These are phyloP conservation scores for Aspergillus unguis DNA, from an alignment of 2,329 filamentous ascomycete species.

Conservation along the genomic window DNA sequence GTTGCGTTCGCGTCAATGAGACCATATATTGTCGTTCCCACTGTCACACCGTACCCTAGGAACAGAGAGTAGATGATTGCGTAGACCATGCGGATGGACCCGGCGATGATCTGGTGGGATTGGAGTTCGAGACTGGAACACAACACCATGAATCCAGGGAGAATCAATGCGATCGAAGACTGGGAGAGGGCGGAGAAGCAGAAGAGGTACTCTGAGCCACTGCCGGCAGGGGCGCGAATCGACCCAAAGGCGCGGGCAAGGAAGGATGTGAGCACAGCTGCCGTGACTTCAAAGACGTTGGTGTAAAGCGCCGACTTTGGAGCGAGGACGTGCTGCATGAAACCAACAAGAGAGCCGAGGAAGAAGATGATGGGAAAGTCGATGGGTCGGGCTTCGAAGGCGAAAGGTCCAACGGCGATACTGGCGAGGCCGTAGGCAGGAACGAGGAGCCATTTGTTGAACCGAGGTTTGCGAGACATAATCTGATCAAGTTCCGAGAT, in stretches of 20 bases:
- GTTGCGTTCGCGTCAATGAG: constrained; percentile 58
- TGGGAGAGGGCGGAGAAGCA: constrained; percentile 72
- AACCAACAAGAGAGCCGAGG: constrained; percentile 70
- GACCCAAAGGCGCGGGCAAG: constrained; percentile 67
- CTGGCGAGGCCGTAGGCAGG: constrained; percentile 73
- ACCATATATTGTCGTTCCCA: constrained; percentile 63
- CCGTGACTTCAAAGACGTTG: constrained; percentile 65
- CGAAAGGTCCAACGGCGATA: constrained; percentile 73
- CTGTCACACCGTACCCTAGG: constrained; percentile 69
- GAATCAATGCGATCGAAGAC: constrained; percentile 68
- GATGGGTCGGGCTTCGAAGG: constrained; percentile 72
- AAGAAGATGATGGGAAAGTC: constrained; percentile 77
- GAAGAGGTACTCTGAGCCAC: constrained; percentile 46
- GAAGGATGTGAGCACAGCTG: constrained; percentile 66
- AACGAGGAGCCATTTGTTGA: constrained; percentile 55
- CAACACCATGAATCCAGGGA: constrained; percentile 66
- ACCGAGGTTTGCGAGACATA: constrained; percentile 56
- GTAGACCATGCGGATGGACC: constrained; percentile 71
- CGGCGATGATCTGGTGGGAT: constrained; percentile 66
- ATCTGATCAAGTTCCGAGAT: constrained; percentile 52
- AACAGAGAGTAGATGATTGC: constrained; percentile 72
- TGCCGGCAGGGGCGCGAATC: constrained; percentile 48
- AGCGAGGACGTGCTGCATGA: constrained; percentile 71
- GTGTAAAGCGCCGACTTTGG: constrained; percentile 67
- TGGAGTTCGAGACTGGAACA: constrained; percentile 65